Evolutionary conservation across 2,329 filamentous ascomycete genomes (phyloP).

Genomic region (Curvularia eragrostidis): DNA sequence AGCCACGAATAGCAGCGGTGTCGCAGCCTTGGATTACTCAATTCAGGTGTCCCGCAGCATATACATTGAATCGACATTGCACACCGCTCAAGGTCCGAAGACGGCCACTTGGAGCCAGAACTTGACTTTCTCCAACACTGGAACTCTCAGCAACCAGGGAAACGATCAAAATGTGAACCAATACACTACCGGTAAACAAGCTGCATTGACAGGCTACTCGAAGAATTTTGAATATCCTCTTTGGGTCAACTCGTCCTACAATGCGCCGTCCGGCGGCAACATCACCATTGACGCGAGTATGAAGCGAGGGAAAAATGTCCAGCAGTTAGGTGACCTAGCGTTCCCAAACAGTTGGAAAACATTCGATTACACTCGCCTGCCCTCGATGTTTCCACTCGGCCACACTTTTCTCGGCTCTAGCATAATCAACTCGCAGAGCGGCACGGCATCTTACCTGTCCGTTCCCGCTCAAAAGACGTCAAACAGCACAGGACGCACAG

Average conservation of each 20-base stretch:
- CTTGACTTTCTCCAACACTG: slow-evolving; percentile 63
- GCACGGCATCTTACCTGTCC: slow-evolving; percentile 63
- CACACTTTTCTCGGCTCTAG: slow-evolving; percentile 48
- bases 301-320: slow-evolving; percentile 57
- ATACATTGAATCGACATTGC: slow-evolving; percentile 60
- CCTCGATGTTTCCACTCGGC: slow-evolving; percentile 10
- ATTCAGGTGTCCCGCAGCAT: slow-evolving; percentile 64
- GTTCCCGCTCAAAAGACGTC: slow-evolving; percentile 56
- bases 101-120: slow-evolving; percentile 64
- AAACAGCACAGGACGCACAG: slow-evolving; percentile 62
- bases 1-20: slow-evolving; percentile 61
- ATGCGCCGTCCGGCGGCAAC: slow-evolving; percentile 50
- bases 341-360: slow-evolving; percentile 69
- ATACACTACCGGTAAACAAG: slow-evolving; percentile 58
- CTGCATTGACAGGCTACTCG: slow-evolving; percentile 45
- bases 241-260: slow-evolving; percentile 61
- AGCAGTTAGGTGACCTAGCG: slow-evolving; percentile 55
- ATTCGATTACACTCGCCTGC: slow-evolving; percentile 52
- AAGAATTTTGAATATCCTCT: slow-evolving; percentile 67
- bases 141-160: slow-evolving; percentile 62
- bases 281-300: slow-evolving; percentile 58
- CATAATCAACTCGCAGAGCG: slow-evolving; percentile 63
- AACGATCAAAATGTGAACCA: slow-evolving; percentile 62
- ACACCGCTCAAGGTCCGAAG: slow-evolving; percentile 55
- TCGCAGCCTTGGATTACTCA: slow-evolving; percentile 64